Evolutionary conservation across 495 filamentous ascomycete species (phyloP).

Genomic region (Copromyces sp.): DNA sequence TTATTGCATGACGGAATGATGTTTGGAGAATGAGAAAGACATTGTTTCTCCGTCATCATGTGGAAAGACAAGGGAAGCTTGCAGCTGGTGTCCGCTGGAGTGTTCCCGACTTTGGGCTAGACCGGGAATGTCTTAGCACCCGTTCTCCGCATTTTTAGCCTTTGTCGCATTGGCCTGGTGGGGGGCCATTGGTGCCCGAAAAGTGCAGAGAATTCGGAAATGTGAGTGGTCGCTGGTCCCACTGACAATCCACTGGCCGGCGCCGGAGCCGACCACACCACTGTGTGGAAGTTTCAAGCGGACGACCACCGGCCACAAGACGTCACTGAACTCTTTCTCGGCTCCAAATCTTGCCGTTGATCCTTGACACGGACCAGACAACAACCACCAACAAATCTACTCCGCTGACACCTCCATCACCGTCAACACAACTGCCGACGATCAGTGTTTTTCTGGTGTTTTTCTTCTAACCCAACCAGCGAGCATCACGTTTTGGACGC

Average conservation of each 20-base stretch:
- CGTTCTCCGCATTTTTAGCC: not conserved
- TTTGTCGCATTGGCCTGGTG: not conserved
- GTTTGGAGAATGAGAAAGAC: not conserved
- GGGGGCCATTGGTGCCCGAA: not conserved
- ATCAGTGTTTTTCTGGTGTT: not conserved
- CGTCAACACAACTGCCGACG: not conserved
- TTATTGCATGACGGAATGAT: not conserved
- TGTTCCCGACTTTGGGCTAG: not conserved
- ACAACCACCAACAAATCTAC: not conserved
- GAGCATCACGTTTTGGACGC: not conserved
- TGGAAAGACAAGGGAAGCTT: not conserved
- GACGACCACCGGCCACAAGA: not conserved
- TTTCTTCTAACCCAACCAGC: not conserved
- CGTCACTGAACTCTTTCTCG: not conserved
- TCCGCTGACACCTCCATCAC: not conserved
- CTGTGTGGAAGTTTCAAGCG: not conserved
- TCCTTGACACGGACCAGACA: not conserved
- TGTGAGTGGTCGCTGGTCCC: not conserved
- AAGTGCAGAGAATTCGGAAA: not conserved
- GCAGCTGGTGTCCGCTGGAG: not conserved
- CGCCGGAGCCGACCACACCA: not conserved
- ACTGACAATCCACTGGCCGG: not conserved
- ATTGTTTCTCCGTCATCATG: not conserved
- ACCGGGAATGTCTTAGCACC: not conserved
- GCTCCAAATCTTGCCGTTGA: not conserved